Conservation (phyloP, 164 flowering plant species). For the Annona squamosa region DNA sequence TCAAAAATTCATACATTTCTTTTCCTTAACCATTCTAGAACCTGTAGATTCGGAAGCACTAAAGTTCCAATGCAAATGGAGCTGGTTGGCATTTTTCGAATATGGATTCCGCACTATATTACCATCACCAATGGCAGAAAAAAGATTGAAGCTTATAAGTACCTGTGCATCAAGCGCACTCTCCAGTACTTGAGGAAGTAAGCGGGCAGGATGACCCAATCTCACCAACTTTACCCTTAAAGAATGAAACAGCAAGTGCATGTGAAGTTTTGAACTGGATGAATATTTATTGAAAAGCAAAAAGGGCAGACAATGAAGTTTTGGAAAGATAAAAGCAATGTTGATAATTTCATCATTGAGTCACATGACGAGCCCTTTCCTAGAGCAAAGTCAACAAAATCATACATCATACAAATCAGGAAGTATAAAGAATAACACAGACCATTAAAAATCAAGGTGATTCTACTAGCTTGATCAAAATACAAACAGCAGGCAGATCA, state of each 20-base stretch:
- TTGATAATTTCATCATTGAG: neutral
- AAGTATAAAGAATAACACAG: neutral
- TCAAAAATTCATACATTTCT: too few relatives aligned
- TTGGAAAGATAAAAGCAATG: neutral
- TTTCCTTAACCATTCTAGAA: too few relatives aligned
- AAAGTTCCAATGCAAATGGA: too few relatives aligned
- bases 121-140: neutral
- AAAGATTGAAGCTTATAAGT: neutral
- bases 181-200: constrained; percentile 95
- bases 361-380: neutral
- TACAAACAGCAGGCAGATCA: neutral
- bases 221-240: constrained; percentile 86
- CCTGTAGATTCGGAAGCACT: too few relatives aligned
- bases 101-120: neutral
- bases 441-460: neutral
- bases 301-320: constrained; percentile 1
- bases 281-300: neutral
- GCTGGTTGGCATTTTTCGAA: too few relatives aligned
- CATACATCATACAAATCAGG: neutral
- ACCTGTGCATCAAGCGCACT: constrained; percentile 99
- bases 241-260: constrained; percentile 12
- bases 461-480: neutral
- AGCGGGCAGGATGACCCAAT: constrained; percentile 97
- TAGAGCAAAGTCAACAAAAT: neutral
- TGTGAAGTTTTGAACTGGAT: neutral